phyloP scores from a whole-genome alignment of 768 basidiomycete genomes.

The Lactifluus rugatus region DNA sequence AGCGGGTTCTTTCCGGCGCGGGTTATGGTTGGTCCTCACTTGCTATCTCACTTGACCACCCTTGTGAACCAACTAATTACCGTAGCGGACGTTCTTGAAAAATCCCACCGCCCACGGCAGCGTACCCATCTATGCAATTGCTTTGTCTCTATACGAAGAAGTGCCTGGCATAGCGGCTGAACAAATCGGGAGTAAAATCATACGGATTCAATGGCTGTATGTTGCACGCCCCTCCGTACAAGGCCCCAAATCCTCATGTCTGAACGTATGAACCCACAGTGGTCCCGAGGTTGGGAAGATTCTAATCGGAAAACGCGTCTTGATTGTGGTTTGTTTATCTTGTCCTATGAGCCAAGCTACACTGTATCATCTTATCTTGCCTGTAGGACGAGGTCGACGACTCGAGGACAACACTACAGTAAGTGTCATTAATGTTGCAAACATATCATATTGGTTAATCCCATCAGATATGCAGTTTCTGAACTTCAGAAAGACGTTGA shows the following conservation, averaged over 20 bases:
- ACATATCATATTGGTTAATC: background rate
- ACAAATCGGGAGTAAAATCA: constrained; percentile 72
- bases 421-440: constrained; percentile 23
- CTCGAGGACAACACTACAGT: constrained; percentile 83
- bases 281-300: constrained; percentile 57
- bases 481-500: constrained; percentile 90
- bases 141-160: constrained; percentile 89
- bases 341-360: background rate
- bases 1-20: constrained; percentile 96
- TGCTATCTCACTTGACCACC: too few species aligned
- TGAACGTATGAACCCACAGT: constrained; percentile 27
- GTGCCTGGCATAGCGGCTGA: constrained; percentile 66
- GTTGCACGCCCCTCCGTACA: background rate
- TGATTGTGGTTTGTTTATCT: constrained; percentile 62
- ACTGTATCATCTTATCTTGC: constrained; percentile 15
- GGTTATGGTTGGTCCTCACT: constrained; percentile 45
- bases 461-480: constrained; percentile 69
- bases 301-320: constrained; percentile 67
- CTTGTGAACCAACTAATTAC: background rate
- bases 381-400: constrained; percentile 80
- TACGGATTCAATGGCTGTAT: constrained; percentile 92
- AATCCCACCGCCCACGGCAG: constrained; percentile 58
- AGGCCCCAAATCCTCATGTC: background rate
- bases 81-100: constrained; percentile 77
- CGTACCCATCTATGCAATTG: constrained; percentile 92